Evolutionary conservation across 345 rosid species (phyloP).

Genomic region (Salix exigua): DNA sequence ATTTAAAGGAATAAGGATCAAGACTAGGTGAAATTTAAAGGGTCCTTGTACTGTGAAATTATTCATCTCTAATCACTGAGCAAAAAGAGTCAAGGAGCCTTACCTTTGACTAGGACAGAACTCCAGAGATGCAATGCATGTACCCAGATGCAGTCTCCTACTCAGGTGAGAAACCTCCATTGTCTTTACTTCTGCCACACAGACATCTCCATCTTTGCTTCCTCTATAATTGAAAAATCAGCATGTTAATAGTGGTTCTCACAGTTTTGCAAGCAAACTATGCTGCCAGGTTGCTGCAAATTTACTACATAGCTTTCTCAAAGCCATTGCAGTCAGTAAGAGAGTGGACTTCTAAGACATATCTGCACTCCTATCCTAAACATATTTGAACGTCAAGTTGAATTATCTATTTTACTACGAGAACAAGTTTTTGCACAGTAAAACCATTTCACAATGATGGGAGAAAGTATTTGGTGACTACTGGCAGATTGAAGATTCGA

Average conservation of each 20-base stretch:
- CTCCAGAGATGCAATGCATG: conserved; percentile 60
- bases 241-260: not conserved
- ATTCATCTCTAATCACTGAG: not conserved
- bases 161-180: conserved; percentile 90
- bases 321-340: not conserved
- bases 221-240: conserved; percentile 44
- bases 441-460: not conserved
- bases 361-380: not conserved
- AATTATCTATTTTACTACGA: not conserved
- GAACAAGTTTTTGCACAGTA: not conserved
- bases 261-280: not conserved
- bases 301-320: not conserved
- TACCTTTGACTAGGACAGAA: conserved; percentile 88
- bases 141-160: conserved; percentile 83
- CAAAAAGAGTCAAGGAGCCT: not conserved
- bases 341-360: not conserved
- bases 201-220: conserved; percentile 86
- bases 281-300: not conserved
- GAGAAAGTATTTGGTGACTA: not conserved
- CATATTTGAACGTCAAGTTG: not conserved
- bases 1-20: not conserved
- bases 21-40: not conserved
- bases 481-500: not conserved
- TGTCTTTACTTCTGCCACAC: conserved; percentile 79
- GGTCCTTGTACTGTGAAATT: not conserved